phyloP scores from a whole-genome alignment of 2,329 filamentous ascomycete species.

The Passalora sequoiae region DNA sequence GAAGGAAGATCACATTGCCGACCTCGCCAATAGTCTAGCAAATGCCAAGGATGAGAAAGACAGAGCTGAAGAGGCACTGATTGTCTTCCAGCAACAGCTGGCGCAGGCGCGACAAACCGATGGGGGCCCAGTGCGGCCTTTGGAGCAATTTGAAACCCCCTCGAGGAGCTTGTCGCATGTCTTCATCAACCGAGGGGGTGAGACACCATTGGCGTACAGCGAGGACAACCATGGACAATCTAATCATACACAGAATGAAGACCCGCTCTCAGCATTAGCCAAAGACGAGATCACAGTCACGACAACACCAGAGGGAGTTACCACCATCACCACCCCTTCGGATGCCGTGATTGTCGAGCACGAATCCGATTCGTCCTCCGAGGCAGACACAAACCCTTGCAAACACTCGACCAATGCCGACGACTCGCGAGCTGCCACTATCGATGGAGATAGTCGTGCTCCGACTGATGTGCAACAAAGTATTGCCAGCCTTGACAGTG shows the following conservation, averaged over 20 bases:
- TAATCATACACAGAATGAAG: too few species aligned
- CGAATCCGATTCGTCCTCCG: neutral
- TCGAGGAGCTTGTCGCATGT: conserved; percentile 14
- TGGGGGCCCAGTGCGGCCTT: neutral
- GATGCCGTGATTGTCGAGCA: neutral
- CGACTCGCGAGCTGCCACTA: neutral
- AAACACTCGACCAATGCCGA: neutral
- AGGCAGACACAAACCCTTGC: neutral
- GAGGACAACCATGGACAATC: conserved; percentile 12
- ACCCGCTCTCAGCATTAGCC: neutral
- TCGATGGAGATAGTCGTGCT: conserved; percentile 1
- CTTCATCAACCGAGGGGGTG: conserved; percentile 18
- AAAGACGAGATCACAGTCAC: neutral
- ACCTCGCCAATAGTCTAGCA: conserved; percentile 1
- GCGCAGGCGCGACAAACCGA: conserved; percentile 1
- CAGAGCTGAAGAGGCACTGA: conserved; percentile 1
- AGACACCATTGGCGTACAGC: conserved; percentile 21
- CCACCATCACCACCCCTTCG: neutral
- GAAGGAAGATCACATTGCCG: conserved; percentile 2
- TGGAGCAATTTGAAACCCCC: conserved; percentile 6
- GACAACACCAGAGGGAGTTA: neutral
- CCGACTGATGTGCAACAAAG: neutral
- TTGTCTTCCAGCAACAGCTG: conserved; percentile 4
- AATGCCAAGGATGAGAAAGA: conserved; percentile 1
- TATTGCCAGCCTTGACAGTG: neutral